Evolutionary conservation across 768 basidiomycete genomes (phyloP).

Genomic region (Leccinum rimulosum): DNA sequence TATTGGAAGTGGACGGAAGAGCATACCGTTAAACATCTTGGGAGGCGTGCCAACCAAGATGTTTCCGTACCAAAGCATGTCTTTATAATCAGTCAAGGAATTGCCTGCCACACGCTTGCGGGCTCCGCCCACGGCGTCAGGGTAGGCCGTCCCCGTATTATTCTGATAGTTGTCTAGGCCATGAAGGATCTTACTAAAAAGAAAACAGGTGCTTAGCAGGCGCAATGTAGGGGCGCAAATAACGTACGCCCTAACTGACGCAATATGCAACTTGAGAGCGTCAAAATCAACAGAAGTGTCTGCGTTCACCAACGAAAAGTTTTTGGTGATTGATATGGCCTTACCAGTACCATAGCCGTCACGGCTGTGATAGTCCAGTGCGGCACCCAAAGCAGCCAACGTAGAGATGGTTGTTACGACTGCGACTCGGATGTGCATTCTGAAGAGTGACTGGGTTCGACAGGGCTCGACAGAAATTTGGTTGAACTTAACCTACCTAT

Average conservation of each 20-base stretch:
- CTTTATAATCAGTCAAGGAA: not conserved
- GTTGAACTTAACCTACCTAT: not conserved
- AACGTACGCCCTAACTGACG: not conserved
- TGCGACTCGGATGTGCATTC: not conserved
- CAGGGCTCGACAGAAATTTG: not conserved
- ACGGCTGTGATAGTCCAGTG: not conserved
- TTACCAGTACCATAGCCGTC: not conserved
- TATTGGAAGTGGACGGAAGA: not conserved
- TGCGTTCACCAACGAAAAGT: not conserved
- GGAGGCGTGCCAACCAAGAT: constrained; percentile 11
- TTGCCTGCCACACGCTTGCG: not conserved
- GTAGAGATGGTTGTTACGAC: not conserved
- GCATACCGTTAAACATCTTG: not conserved
- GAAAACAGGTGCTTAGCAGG: not conserved
- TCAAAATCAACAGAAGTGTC: not conserved
- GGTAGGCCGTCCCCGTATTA: not conserved
- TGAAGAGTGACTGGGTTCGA: not conserved
- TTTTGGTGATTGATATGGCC: not conserved
- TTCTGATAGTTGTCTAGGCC: not conserved
- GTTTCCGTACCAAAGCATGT: constrained; percentile 5
- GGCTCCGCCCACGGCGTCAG: not conserved
- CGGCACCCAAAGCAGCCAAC: not conserved
- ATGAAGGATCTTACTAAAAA: not conserved
- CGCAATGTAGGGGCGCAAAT: not conserved
- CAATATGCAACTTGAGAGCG: not conserved